phyloP scores from a whole-genome alignment of 2,329 filamentous ascomycete species.

The Penicillium brevicompactum region DNA sequence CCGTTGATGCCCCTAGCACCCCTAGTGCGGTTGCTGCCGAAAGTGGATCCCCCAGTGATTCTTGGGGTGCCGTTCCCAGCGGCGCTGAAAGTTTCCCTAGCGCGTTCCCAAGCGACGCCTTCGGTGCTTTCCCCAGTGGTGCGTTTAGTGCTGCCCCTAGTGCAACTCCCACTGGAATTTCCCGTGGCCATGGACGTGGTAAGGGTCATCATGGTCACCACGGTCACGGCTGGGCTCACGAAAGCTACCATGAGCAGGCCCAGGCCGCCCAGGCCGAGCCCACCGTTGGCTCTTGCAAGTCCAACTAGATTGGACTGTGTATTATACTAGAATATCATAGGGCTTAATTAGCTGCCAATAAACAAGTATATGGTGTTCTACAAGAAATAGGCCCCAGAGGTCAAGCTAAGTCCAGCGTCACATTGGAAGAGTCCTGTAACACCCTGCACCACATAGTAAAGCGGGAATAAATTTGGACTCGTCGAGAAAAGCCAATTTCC shows the following conservation, averaged over 20 bases:
- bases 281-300: neutral
- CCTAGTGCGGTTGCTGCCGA: neutral
- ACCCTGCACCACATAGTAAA: too few relatives aligned
- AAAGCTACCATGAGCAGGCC: neutral
- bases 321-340: neutral
- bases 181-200: neutral
- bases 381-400: neutral
- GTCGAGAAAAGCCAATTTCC: too few relatives aligned
- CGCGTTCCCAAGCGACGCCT: neutral
- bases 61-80: neutral
- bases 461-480: too few relatives aligned
- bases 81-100: neutral
- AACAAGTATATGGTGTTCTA: neutral
- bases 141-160: neutral
- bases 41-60: neutral
- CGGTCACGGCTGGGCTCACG: neutral
- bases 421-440: too few relatives aligned
- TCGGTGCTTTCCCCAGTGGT: neutral
- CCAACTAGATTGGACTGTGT: neutral
- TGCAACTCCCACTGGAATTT: neutral
- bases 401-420: too few relatives aligned
- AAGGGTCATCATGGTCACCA: neutral
- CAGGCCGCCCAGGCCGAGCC: neutral
- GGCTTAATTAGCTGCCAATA: neutral
- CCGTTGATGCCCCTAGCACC: neutral